Evolutionary conservation across 2,329 filamentous ascomycete species (phyloP).

Genomic region (Colletotrichum navitas): DNA sequence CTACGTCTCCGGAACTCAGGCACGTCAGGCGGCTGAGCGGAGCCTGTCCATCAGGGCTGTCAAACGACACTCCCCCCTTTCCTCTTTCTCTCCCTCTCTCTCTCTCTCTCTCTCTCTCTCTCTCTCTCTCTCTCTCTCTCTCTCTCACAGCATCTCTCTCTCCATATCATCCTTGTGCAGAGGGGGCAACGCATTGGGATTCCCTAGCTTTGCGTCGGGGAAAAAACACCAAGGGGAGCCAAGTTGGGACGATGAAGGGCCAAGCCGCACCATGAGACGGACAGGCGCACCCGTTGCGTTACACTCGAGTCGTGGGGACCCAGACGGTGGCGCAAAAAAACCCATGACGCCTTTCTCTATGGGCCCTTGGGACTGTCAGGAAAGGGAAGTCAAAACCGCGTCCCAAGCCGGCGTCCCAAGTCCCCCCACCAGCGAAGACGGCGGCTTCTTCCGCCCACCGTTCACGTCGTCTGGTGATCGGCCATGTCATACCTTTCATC

Average conservation of each 20-base stretch:
- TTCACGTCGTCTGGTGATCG: slow-evolving; percentile 37
- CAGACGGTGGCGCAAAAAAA: neutral
- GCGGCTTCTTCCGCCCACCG: slow-evolving; percentile 30
- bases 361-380: neutral
- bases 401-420: too few species aligned
- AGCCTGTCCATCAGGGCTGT: slow-evolving; percentile 5
- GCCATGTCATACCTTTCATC: slow-evolving; percentile 8
- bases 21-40: slow-evolving; percentile 8
- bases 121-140: neutral
- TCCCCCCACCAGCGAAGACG: neutral
- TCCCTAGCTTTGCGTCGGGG: slow-evolving; percentile 24
- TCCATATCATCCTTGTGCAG: slow-evolving; percentile 20
- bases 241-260: slow-evolving; percentile 38
- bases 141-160: too few species aligned
- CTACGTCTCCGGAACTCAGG: slow-evolving; percentile 12
- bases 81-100: neutral
- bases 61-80: neutral
- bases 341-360: neutral
- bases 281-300: slow-evolving; percentile 34
- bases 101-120: neutral
- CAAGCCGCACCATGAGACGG: slow-evolving; percentile 34
- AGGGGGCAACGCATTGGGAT: neutral
- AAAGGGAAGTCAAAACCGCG: slow-evolving; percentile 30
- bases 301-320: slow-evolving; percentile 27
- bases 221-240: neutral